A percentile compares a stretch with the other conserved stretches of the same genome.
These are phyloP conservation scores for Lyophyllum atratum DNA, from an alignment of 768 basidiomycete species.

Conservation along the genomic window DNA sequence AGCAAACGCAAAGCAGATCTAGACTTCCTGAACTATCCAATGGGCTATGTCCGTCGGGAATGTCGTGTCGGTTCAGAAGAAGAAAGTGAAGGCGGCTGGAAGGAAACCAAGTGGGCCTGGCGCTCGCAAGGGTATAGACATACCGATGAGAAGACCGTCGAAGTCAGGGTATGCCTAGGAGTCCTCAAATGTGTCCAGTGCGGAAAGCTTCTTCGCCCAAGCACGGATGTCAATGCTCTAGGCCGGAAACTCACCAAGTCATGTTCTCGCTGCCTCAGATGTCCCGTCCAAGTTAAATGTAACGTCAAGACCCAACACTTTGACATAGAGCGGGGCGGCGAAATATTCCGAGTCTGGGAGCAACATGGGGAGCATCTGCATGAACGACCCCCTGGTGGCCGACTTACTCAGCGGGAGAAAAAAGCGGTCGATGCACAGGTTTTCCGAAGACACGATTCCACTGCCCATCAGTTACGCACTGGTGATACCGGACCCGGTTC, in stretches of 20 bases:
- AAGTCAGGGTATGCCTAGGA: background rate
- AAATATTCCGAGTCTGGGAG: slow-evolving; percentile 5
- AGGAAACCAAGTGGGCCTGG: slow-evolving; percentile 6
- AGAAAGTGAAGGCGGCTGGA: background rate
- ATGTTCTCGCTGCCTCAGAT: background rate
- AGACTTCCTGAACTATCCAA: background rate
- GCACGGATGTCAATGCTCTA: background rate
- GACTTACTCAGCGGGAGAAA: background rate
- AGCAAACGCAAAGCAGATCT: background rate
- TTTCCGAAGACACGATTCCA: slow-evolving; percentile 11
- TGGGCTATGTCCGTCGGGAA: background rate
- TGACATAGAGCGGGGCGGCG: background rate
- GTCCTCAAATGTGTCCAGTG: background rate
- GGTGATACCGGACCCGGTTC: slow-evolving; percentile 17
- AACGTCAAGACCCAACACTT: background rate
- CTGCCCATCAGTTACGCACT: slow-evolving; percentile 18
- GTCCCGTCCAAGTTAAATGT: background rate
- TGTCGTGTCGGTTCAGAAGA: background rate
- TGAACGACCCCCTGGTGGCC: slow-evolving; percentile 6
- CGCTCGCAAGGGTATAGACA: background rate
- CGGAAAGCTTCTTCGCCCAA: background rate
- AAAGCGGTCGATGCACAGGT: slow-evolving; percentile 15
- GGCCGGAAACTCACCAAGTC: background rate
- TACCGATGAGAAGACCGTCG: background rate
- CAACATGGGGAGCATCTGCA: slow-evolving; percentile 17